These are phyloP conservation scores for Pyracantha coccinea DNA, from an alignment of 331 rosid species.

Conservation along the genomic window DNA sequence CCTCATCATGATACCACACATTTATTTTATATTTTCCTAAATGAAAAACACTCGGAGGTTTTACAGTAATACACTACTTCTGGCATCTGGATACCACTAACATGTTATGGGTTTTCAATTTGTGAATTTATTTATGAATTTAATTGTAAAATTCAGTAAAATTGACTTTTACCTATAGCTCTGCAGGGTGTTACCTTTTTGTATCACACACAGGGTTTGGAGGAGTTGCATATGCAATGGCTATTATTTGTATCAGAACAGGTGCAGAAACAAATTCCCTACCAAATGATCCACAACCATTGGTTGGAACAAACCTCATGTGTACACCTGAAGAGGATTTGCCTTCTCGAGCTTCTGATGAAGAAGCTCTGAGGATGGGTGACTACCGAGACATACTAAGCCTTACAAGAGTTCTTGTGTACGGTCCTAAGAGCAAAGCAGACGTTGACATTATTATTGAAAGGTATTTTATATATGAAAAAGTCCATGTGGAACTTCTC, in stretches of 20 bases:
- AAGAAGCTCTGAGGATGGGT: conserved; percentile 59
- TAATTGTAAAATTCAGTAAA: conserved; percentile 4
- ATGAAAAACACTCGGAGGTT: not conserved
- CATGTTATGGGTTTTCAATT: not conserved
- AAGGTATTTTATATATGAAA: conserved; percentile 30
- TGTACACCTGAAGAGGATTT: conserved; percentile 25
- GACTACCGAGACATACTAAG: conserved; percentile 81
- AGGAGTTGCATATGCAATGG: conserved; percentile 82
- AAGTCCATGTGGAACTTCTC: not conserved
- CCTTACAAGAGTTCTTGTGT: conserved; percentile 69
- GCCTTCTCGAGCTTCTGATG: conserved; percentile 41
- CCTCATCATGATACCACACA: not conserved
- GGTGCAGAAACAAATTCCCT: conserved; percentile 36
- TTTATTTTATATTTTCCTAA: not conserved
- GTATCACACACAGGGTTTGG: conserved; percentile 88
- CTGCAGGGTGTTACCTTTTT: conserved; percentile 70
- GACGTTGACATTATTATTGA: conserved; percentile 69
- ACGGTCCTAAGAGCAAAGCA: conserved; percentile 84
- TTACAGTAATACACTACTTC: not conserved
- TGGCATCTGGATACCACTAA: not conserved
- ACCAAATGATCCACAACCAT: conserved; percentile 31
- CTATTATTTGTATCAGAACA: conserved; percentile 53
- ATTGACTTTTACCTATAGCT: conserved; percentile 32
- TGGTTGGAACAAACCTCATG: conserved; percentile 20
- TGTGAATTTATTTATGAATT: not conserved